These are phyloP conservation scores for Phytophthora podocarpi DNA, from an alignment of 352 stramenopile genomes.

Conservation along the genomic window DNA sequence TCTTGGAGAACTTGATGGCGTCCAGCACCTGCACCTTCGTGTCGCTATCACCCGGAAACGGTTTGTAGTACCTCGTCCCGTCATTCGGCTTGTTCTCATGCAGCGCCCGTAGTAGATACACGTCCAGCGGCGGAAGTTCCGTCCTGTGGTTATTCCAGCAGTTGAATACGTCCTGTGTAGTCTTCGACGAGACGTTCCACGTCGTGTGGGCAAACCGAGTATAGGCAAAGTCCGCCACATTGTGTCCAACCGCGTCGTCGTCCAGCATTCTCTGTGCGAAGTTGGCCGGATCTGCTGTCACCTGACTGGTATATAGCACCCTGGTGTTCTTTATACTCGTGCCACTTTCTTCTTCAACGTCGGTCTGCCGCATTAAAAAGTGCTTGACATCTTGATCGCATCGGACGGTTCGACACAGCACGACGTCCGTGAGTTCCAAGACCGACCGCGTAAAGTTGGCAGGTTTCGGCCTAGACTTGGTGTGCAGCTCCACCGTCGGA, in stretches of 20 bases:
- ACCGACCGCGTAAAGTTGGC: slow-evolving; percentile 24
- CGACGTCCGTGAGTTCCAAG: slow-evolving; percentile 30
- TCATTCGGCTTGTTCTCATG: slow-evolving; percentile 27
- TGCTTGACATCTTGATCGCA: slow-evolving; percentile 37
- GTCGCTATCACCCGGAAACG: slow-evolving; percentile 23
- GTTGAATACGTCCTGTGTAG: slow-evolving; percentile 50
- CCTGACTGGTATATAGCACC: slow-evolving; percentile 56
- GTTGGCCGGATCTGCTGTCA: slow-evolving; percentile 38
- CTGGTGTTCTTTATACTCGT: slow-evolving; percentile 14
- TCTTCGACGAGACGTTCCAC: slow-evolving; percentile 45
- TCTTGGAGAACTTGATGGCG: slow-evolving; percentile 40
- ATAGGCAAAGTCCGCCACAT: slow-evolving; percentile 40
- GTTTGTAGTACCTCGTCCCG: slow-evolving; percentile 24
- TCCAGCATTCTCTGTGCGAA: slow-evolving; percentile 14
- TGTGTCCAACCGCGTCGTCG: background rate
- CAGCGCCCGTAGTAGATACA: slow-evolving; percentile 32
- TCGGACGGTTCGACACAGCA: slow-evolving; percentile 28
- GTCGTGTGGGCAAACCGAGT: slow-evolving; percentile 51
- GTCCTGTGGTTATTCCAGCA: slow-evolving; percentile 45
- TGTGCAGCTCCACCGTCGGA: slow-evolving; percentile 16
- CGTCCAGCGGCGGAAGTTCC: slow-evolving; percentile 44
- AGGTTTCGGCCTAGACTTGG: background rate
- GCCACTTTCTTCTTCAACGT: background rate
- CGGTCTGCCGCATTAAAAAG: slow-evolving; percentile 16
- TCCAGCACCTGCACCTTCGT: slow-evolving; percentile 33